Evolutionary conservation across 345 rosid species (phyloP), one percentile per base, ranked within the genome.

Genomic region (Citrus glauca): DNA sequence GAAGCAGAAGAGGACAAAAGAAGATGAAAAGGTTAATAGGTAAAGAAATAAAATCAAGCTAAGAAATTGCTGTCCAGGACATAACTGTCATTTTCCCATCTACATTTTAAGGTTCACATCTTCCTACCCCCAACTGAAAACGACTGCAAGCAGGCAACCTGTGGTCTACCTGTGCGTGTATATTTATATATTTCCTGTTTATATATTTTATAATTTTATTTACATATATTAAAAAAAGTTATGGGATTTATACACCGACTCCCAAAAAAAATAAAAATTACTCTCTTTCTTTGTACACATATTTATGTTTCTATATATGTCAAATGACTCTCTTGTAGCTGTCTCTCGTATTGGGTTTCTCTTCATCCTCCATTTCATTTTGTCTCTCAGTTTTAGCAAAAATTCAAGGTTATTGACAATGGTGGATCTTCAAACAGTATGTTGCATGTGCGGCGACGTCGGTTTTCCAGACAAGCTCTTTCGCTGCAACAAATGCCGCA

Each of bases 361-460:
- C 73, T 35, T 71, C 86, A 3, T 82, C 77, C n/a, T 60, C 63
- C 19, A 61, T 20, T 59, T 59, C 50, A 13, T 45, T 53, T 33
- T 24, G 37, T 69, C 69, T 22, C n/a, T 45, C 61, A 55, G 7
- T 13, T 13, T n/a, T 30, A 57, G 13, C 57, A 24, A 56, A 65
- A 37, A 81, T 42, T 24, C 4, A 40, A 10, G 63, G 37, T 22
- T 38, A 28, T 75, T 74, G 55, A 37, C 75, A 68, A 95, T 92
- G 98, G 97, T 91, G 87, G 98, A 95, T 93, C 87, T 84, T 62
- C 92, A 86, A 73, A 84, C 87, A 32, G 94, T 93, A 7, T 95
- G 98, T 85, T 93, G 94, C 93, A 88, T 95, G 98, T 95, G 99
- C 86, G 99, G 99, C 85, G 99, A 95, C 83, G 94, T 95, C 4